Percentiles rank a stretch among this genome's conserved stretches.
These are phyloP conservation scores for Fraxinus americana DNA, from an alignment of 257 asterid genomes.

Conservation along the genomic window DNA sequence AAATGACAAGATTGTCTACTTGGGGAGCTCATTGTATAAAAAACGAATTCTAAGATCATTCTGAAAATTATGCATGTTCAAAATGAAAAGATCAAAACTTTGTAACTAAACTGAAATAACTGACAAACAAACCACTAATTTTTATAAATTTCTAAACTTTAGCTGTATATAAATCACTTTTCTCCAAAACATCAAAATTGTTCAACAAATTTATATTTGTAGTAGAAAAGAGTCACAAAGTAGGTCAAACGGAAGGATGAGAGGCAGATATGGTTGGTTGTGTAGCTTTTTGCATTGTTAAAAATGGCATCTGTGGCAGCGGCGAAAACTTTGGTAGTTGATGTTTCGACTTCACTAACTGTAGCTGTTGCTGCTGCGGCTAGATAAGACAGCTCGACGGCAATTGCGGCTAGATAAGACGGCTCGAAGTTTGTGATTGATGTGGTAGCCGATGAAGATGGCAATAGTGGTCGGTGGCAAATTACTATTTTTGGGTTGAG, in stretches of 20 bases:
- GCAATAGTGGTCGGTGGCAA: too few relatives aligned
- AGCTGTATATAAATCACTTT: constrained; percentile 10
- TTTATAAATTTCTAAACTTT: not conserved
- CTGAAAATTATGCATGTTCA: not conserved
- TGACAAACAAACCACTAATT: constrained; percentile 7
- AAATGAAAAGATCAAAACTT: constrained; percentile 20
- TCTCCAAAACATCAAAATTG: not conserved
- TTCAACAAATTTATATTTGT: not conserved
- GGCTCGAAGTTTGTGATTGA: constrained; percentile 39
- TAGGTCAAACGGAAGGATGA: constrained; percentile 59
- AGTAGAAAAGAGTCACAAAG: constrained; percentile 50
- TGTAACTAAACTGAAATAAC: not conserved
- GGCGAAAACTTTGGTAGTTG: constrained; percentile 32
- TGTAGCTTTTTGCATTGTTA: constrained; percentile 53
- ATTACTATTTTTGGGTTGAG: too few relatives aligned
- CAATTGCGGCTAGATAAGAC: constrained; percentile 18
- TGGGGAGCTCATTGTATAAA: constrained; percentile 11
- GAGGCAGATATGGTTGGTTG: constrained; percentile 45
- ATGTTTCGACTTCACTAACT: constrained; percentile 29
- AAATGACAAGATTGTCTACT: constrained; percentile 6
- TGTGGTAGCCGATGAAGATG: too few relatives aligned
- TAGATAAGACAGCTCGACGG: constrained; percentile 31
- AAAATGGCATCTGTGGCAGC: constrained; percentile 45
- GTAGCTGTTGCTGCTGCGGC: constrained; percentile 18
- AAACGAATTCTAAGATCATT: constrained; percentile 1